Evolutionary conservation across 257 asterid species (phyloP).

Genomic region (Leptodermis oblonga): DNA sequence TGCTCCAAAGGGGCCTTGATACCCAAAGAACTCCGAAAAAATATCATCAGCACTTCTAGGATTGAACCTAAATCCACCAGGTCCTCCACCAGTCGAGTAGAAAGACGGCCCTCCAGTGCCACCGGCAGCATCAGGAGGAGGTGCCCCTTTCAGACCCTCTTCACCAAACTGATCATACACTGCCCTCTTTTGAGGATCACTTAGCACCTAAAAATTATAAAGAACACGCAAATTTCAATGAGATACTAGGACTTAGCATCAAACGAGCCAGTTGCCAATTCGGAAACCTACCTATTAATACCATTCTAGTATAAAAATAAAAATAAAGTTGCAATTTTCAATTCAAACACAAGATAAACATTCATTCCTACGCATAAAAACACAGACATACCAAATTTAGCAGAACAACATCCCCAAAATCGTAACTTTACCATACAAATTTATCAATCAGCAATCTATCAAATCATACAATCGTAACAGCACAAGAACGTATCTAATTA

Average conservation of each 20-base stretch:
- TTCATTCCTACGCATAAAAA: too few species aligned
- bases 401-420: too few species aligned
- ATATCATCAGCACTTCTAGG: constrained; percentile 47
- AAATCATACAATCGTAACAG: too few species aligned
- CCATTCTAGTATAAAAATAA: neutral
- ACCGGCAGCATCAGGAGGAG: constrained; percentile 41
- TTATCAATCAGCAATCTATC: too few species aligned
- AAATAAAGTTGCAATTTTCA: neutral
- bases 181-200: constrained; percentile 43
- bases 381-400: neutral
- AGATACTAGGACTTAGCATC: too few species aligned
- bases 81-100: constrained; percentile 39
- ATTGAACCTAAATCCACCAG: constrained; percentile 34
- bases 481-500: too few species aligned
- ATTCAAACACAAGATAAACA: too few species aligned
- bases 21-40: constrained; percentile 41
- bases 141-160: constrained; percentile 42
- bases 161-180: constrained; percentile 48
- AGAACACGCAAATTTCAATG: too few species aligned
- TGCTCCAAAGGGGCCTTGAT: constrained; percentile 33
- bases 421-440: too few species aligned
- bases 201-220: constrained; percentile 32
- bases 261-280: too few species aligned
- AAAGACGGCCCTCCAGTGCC: constrained; percentile 26
- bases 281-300: too few species aligned